Base-by-base conservation (phyloP, 495 filamentous ascomycete genomes). In the Aspergillus sclerotiicarbonarius region DNA sequence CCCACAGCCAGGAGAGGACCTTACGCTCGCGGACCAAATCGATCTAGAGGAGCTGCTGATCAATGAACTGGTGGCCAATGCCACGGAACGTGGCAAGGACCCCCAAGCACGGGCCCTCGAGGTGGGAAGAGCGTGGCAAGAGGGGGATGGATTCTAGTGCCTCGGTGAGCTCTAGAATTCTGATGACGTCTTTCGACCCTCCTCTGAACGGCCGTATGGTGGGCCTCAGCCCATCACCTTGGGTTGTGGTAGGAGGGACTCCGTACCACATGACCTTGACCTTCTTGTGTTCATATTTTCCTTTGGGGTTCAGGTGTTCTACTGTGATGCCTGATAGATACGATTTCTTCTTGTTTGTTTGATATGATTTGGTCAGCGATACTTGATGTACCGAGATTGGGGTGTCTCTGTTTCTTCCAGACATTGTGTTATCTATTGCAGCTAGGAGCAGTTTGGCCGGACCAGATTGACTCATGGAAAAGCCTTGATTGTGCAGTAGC, bases 101-200 rank as follows among this genome's bases (percentile, higher is more conserved):
- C 80, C 84, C 0, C 64, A 62, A 54, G 65, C 72, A 48, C 67
- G 84, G 55, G 84, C 84, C 25, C 29, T 66, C 57, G 83, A 85
- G 60, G 75, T 71, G 12, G 81, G 82, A 44, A 75, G 47, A 50
- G n/a, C n/a, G 25, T 55, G 53, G 53, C 47, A 55, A 19, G 53
- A 55, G n/a, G 53, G 53, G 0, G 53, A 55, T 13, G 53, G 53
- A 2, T 55, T 55, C 29, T 55, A 35, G 47, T 37, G 18, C 35
- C 6, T 8, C 10, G 10, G 15, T 37, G 35, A 37, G 35, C 9
- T 37, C 35, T 37, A 13, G 35, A 13, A 5, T 21, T 50, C 2
- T 6, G 8, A 35, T 52, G 49, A 37, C 35, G n/a, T n/a, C 35
- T 37, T 37, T 12, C 35, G 9, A 37, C 35, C 25, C 25, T 25